Conservation (phyloP, 352 stramenopile genomes). For the Globisporangium alternatum region DNA sequence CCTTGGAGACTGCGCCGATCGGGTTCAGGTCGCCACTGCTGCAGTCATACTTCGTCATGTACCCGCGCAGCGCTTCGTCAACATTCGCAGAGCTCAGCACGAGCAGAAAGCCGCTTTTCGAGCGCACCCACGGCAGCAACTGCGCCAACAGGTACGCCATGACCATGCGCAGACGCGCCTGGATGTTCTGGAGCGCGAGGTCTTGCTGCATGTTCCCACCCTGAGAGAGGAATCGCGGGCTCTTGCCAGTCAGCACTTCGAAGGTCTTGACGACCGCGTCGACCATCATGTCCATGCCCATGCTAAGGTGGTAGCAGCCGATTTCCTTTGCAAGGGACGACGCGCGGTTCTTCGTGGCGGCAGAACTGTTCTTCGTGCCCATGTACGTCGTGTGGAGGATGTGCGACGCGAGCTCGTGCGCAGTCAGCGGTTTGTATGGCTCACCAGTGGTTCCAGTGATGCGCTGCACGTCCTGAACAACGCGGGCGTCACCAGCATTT, state of each 20-base stretch:
- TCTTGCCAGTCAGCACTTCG: constrained; percentile 81
- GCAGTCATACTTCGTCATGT: constrained; percentile 99
- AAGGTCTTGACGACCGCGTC: constrained; percentile 80
- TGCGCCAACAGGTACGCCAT: constrained; percentile 97
- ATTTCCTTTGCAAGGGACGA: constrained; percentile 88
- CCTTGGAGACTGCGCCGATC: constrained; percentile 95
- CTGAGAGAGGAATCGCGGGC: constrained; percentile 85
- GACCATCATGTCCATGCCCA: constrained; percentile 96
- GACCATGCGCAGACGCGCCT: constrained; percentile 97
- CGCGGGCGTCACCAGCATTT: constrained; percentile 65
- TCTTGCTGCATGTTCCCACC: constrained; percentile 94
- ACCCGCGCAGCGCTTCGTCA: constrained; percentile 96
- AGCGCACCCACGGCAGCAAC: constrained; percentile 95
- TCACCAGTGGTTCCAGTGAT: constrained; percentile 60
- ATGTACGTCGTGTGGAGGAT: constrained; percentile 98
- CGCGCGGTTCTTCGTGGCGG: constrained; percentile 89
- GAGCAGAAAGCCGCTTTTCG: constrained; percentile 92
- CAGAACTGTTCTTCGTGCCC: constrained; percentile 95
- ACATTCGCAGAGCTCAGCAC: constrained; percentile 98
- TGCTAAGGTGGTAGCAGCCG: constrained; percentile 94
- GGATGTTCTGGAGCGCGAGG: constrained; percentile 98
- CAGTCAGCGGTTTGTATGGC: constrained; percentile 55
- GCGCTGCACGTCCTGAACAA: constrained; percentile 85
- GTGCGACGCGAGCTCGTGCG: constrained; percentile 89
- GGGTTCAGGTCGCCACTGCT: constrained; percentile 98